Base-by-base conservation (phyloP, 345 rosid species). In the Nephelium lappaceum region DNA sequence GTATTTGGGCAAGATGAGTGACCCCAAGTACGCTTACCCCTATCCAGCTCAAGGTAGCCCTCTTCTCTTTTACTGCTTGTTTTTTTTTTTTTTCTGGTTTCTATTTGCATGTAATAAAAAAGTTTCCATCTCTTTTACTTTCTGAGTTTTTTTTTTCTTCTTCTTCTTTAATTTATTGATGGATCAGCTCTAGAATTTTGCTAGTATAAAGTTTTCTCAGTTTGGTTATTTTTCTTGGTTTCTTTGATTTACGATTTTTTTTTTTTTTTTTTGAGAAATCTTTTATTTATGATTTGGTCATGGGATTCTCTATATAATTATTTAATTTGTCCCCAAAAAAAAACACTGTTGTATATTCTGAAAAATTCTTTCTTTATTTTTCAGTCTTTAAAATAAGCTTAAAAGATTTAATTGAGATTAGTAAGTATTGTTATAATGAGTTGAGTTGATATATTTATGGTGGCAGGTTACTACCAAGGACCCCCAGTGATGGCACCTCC, bases 401-500 rank as follows among this genome's bases (percentile, higher is more conserved):
- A 41, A 41, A 65, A 31, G 9, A 6, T 75, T 60, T n/a, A 39
- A 65, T 31, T 31, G 36, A 31, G 36, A 31, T 31, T 31, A 31
- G 36, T 31, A 31, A 31, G 36, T 31, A 31, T 4, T 31, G 36
- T 31, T 31, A 31, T 31, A 31, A 31, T 31, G 36, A 31, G 3
- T 31, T 31, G 36, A 19, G 18, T 41, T 73, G 66, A 5, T 57
- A 45, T 2, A 38, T 72, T 45, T 49, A 21, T 66, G 67, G 16
- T 75, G 55, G 4, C 53, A 87, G 90, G 92, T 38, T 87, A 87
- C 78, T 87, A 89, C 79, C 92, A 89, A 83, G 92, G 90, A 12
- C 92, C 92, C 3, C 92, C 90, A 8, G 92, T 89, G 79, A 81
- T 85, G 88, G 87, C 92, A 9, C 92, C 92, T 10, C 92, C 92